Base-by-base conservation (phyloP, 345 rosid species). In the Bretschneidera sinensis region DNA sequence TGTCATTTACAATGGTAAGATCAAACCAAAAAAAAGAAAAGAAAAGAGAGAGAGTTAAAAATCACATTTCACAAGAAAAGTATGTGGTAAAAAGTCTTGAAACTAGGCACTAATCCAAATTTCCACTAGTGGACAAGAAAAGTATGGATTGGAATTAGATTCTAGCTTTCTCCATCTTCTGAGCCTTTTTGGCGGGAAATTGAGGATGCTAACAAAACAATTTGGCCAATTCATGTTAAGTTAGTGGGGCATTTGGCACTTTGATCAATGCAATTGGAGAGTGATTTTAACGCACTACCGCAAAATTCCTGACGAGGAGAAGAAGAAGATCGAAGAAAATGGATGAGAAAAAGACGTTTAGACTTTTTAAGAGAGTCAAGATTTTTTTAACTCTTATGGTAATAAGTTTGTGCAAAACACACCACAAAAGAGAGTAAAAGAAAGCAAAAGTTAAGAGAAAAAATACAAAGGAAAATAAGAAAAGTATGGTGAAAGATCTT, bases 351-450 rank as follows among this genome's bases (percentile, higher is more conserved):
- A 17, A 31, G 67, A 47, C 48, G 51, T 60, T 71, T 61, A 59
- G 69, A 74, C 76, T n/a, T n/a, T 61, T 75, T 67, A 24, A 5
- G 5, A 52, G 74, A 73, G 81, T 82, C 83, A 76, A 81, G 63
- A 65, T n/a, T n/a, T n/a, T 64, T 58, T 67, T 53, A 64, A 70
- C 66, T 56, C 69, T 62, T 63, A n/a, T n/a, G n/a, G 60, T 14
- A n/a, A n/a, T 54, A 71, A 71, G 77, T 71, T 54, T 70, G 79
- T 69, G 79, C 72, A 65, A 70, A 59, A 34, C 51, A 28, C n/a
- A 33, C 54, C 60, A 57, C 20, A 47, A 52, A 54, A 16, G 9
- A 52, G 28, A 70, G 22, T 43, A 16, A 65, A 62, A 66, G 28
- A 39, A 48, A 31, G 54, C 55, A 21, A 55, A 51, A 58, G 14